phyloP scores from a whole-genome alignment of 2,329 filamentous ascomycete genomes.

The Coccinonectria pachysandricola region DNA sequence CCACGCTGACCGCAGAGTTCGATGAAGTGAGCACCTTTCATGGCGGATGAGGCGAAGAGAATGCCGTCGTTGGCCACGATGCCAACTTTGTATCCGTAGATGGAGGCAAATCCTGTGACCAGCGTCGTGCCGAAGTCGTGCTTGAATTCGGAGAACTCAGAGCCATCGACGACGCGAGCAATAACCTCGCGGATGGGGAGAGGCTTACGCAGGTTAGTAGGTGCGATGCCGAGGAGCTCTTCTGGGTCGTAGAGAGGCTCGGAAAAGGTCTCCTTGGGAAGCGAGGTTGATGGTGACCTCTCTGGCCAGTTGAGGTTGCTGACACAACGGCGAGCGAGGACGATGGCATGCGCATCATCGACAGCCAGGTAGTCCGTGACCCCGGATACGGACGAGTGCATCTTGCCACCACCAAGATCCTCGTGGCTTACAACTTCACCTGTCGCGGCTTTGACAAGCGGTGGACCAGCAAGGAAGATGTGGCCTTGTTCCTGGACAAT shows the following conservation, averaged over 20 bases:
- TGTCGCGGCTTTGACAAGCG: constrained; percentile 90
- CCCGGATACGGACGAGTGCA: constrained; percentile 84
- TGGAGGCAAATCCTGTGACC: constrained; percentile 81
- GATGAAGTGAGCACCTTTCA: constrained; percentile 96
- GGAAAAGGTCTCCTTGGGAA: constrained; percentile 38
- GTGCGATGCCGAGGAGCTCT: constrained; percentile 81
- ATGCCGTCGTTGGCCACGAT: constrained; percentile 96
- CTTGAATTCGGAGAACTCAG: constrained; percentile 90
- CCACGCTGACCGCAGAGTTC: constrained; percentile 86
- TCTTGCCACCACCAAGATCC: constrained; percentile 77
- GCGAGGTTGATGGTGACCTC: constrained; percentile 27
- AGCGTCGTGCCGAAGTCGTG: constrained; percentile 79
- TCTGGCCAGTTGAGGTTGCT: constrained; percentile 82
- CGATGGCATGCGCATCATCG: constrained; percentile 83
- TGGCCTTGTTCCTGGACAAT: constrained; percentile 95
- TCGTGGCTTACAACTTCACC: constrained; percentile 87
- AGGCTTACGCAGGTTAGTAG: constrained; percentile 77
- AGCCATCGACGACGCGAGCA: constrained; percentile 83
- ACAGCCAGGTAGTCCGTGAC: constrained; percentile 94
- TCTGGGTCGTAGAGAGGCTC: constrained; percentile 72
- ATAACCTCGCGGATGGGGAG: constrained; percentile 86
- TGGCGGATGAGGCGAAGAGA: constrained; percentile 75
- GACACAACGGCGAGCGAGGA: constrained; percentile 74
- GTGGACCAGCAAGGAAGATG: constrained; percentile 91
- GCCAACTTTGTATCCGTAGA: constrained; percentile 83